These are phyloP conservation scores for Rhizopus delemar DNA, from an alignment of 371 early-diverging fungal genomes.

Conservation along the genomic window DNA sequence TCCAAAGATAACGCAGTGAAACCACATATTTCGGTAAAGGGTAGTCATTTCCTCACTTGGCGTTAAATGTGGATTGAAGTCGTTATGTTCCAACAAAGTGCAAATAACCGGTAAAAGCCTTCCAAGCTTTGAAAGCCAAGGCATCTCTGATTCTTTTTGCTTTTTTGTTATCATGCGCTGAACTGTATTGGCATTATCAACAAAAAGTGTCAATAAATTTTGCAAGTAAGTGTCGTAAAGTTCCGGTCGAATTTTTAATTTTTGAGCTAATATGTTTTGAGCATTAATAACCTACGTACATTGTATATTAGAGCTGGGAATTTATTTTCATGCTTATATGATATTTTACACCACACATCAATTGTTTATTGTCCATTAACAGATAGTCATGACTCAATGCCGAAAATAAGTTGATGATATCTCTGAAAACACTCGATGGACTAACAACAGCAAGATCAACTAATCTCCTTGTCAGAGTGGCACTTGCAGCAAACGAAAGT, in stretches of 20 bases:
- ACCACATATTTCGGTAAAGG: conserved; percentile 89
- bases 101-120: conserved; percentile 68
- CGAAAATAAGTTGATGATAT: conserved; percentile 58
- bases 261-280: conserved; percentile 52
- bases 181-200: conserved; percentile 72
- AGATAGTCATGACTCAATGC: conserved; percentile 47
- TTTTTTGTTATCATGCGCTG: conserved; percentile 53
- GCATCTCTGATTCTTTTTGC: conserved; percentile 54
- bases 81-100: conserved; percentile 59
- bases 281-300: conserved; percentile 39
- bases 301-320: background rate
- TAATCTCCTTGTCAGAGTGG: conserved; percentile 47
- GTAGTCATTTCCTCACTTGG: conserved; percentile 66
- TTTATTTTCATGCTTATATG: conserved; percentile 8
- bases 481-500: conserved; percentile 41
- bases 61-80: conserved; percentile 63
- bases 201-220: conserved; percentile 62
- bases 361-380: conserved; percentile 46
- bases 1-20: conserved; percentile 79
- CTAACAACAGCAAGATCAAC: conserved; percentile 57
- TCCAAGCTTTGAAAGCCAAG: conserved; percentile 64
- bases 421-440: conserved; percentile 47
- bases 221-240: conserved; percentile 59
- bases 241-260: conserved; percentile 54
- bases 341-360: conserved; percentile 38